Conservation (phyloP, 2,329 filamentous ascomycete species). For the Scedosporium dehoogii region DNA sequence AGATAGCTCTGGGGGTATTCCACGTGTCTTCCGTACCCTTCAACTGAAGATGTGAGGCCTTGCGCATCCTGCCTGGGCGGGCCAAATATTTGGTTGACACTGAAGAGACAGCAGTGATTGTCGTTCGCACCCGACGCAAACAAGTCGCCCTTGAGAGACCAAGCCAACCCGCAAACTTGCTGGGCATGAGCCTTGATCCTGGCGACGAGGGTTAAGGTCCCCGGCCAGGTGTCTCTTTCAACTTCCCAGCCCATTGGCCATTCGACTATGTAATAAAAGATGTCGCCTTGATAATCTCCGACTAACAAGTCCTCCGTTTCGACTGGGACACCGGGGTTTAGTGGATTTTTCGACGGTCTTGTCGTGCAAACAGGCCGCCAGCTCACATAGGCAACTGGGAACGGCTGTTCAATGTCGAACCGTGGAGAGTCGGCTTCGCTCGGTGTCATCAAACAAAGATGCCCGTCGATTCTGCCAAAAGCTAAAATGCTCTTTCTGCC, state of each 20-base stretch:
- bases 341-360: constrained; percentile 41
- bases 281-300: constrained; percentile 70
- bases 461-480: constrained; percentile 69
- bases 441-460: constrained; percentile 68
- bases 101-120: constrained; percentile 77
- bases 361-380: constrained; percentile 60
- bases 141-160: constrained; percentile 64
- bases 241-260: constrained; percentile 64
- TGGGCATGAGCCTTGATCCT: constrained; percentile 72
- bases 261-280: constrained; percentile 86
- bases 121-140: constrained; percentile 92
- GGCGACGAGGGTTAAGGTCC: constrained; percentile 66
- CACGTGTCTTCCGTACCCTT: constrained; percentile 3
- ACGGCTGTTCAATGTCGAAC: constrained; percentile 64
- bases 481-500: constrained; percentile 75
- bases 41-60: neutral
- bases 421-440: constrained; percentile 56
- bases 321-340: constrained; percentile 38
- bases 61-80: constrained; percentile 5
- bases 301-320: constrained; percentile 76
- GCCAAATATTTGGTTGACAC: constrained; percentile 45
- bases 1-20: neutral
- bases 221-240: constrained; percentile 58
- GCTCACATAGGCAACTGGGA: constrained; percentile 66
- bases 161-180: constrained; percentile 88